Percentiles rank a stretch among this genome's conserved stretches.
phyloP scores from a whole-genome alignment of 495 filamentous ascomycete species.

The Elasticomyces elasticus region DNA sequence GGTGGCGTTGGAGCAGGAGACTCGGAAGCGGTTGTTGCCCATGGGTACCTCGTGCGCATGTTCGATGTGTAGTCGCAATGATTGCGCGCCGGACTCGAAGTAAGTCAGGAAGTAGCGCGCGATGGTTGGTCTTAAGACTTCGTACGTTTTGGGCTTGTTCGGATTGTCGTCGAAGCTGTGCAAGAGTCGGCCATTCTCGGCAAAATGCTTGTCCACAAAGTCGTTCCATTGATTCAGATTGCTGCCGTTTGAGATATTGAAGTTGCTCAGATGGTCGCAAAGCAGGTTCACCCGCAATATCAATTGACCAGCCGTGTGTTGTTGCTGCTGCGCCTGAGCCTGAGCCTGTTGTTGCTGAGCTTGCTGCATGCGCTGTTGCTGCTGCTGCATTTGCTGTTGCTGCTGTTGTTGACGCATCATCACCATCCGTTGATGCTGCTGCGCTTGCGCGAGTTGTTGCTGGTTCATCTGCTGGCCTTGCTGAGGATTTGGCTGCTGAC shows the following conservation, averaged over 20 bases:
- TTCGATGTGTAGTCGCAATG: slow-evolving; percentile 67
- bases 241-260: slow-evolving; percentile 45
- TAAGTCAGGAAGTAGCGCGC: slow-evolving; percentile 74
- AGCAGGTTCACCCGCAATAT: slow-evolving; percentile 59
- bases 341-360: slow-evolving; percentile 15
- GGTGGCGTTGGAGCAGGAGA: slow-evolving; percentile 6
- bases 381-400: slow-evolving; percentile 12
- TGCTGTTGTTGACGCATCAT: slow-evolving; percentile 14
- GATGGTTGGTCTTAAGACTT: slow-evolving; percentile 63
- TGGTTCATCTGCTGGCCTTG: slow-evolving; percentile 36
- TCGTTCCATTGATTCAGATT: slow-evolving; percentile 61
- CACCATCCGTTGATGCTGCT: slow-evolving; percentile 28
- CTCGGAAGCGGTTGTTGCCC: slow-evolving; percentile 5
- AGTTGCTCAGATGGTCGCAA: slow-evolving; percentile 58
- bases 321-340: slow-evolving; percentile 17
- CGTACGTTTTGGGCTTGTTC: slow-evolving; percentile 55
- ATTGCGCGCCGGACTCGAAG: slow-evolving; percentile 70
- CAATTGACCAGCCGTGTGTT: slow-evolving; percentile 36
- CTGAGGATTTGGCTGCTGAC: slow-evolving; percentile 30
- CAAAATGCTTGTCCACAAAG: slow-evolving; percentile 71
- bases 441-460: slow-evolving; percentile 37
- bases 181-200: slow-evolving; percentile 52
- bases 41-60: slow-evolving; percentile 33
- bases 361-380: slow-evolving; percentile 17
- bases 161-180: slow-evolving; percentile 43